These are phyloP conservation scores for Puccinia triticina DNA, from an alignment of 1,284 basidiomycete genomes.

Conservation along the genomic window DNA sequence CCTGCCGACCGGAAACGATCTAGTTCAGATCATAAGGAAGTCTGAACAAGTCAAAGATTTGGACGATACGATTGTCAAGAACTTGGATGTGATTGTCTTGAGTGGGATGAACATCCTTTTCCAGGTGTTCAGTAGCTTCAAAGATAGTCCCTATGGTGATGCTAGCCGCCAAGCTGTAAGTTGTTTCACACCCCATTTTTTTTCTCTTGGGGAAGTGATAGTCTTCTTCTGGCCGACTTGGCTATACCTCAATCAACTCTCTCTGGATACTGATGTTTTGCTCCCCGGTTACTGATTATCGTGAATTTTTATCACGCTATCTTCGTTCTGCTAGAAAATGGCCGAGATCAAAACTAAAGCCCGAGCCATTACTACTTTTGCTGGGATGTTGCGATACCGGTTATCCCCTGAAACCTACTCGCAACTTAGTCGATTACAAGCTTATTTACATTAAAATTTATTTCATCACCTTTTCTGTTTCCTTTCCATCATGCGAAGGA, in stretches of 20 bases:
- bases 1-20: conserved; percentile 83
- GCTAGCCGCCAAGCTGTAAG: conserved; percentile 73
- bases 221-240: not conserved
- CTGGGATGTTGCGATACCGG: conserved; percentile 68
- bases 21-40: conserved; percentile 79
- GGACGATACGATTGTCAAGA: conserved; percentile 80
- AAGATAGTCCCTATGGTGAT: conserved; percentile 73
- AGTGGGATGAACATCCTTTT: conserved; percentile 93
- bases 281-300: conserved; percentile 67
- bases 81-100: conserved; percentile 83
- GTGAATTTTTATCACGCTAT: not conserved
- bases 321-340: conserved; percentile 7
- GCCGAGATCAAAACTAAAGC: conserved; percentile 6
- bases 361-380: conserved; percentile 73
- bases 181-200: conserved; percentile 52
- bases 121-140: conserved; percentile 74
- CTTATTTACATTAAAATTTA: conserved; percentile 55
- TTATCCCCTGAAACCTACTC: conserved; percentile 50
- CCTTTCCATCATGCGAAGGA: not conserved
- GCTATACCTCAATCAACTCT: conserved; percentile 58
- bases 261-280: conserved; percentile 75
- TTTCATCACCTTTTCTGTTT: not conserved
- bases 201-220: not conserved
- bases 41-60: conserved; percentile 90
- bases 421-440: conserved; percentile 55